Evolutionary conservation across 2,329 filamentous ascomycete genomes (phyloP), one percentile per base, ranked within the genome.

Genomic region (Diplodia mutila): DNA sequence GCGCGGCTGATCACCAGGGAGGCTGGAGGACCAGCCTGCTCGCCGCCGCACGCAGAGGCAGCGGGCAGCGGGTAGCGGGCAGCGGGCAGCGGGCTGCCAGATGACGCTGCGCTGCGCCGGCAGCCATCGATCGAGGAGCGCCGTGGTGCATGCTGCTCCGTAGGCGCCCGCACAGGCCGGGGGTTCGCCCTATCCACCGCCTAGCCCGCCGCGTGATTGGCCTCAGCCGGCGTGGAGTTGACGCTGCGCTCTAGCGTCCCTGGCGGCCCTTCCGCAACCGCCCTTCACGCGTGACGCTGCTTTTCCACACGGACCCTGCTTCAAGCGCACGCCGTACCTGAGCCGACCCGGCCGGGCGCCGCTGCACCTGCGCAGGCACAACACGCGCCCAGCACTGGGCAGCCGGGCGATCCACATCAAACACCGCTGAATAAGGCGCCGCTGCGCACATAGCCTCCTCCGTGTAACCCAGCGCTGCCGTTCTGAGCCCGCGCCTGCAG

Each of bases 81-180:
- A 32, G 16, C n/a, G 25, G 18, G 34, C n/a, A 16, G n/a, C 34
- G 34, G 42, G 34, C 59, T 63, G 42, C 59, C 59, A 63, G 59
- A 63, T 63, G 59, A 63, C 59, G 59, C 59, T 37, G 42, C 49
- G 61, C 51, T 65, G 51, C 49, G 61, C 61, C 48, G 61, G 61
- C 32, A 65, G 61, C 49, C 53, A 65, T 53, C 51, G 49, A 64
- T 51, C 59, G 59, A 27, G 29, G 11, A 25, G 54, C 32, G 57
- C 37, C 37, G 29, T 39, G 42, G n/a, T 52, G 61, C 21, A 46
- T 51, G 61, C 61, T 49, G 23, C 61, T 48, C 16, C 11, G 42
- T 37, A 39, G 27, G 27, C 29, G 48, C 34, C 46, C 42, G 57
- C 57, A 61, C 57, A 61, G 57, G 57, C 57, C 57, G 57, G n/a